These are phyloP conservation scores for Diaporthe ampelina DNA, from an alignment of 2,329 filamentous ascomycete species.

Conservation along the genomic window DNA sequence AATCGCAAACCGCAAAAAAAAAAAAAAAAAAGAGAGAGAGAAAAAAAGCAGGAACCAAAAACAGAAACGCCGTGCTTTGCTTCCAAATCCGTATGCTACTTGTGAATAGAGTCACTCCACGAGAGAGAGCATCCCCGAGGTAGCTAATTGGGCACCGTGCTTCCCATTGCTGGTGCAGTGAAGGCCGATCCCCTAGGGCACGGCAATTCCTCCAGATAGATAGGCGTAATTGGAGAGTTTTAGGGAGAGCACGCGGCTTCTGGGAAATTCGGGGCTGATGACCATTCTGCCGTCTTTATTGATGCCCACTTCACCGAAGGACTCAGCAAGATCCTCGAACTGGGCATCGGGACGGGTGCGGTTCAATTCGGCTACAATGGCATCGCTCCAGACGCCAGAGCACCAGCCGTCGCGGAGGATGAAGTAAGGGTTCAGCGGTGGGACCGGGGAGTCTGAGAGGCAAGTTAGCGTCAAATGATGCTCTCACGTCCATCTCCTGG, in stretches of 20 bases:
- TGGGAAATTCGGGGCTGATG: slow-evolving; percentile 68
- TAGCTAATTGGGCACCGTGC: not conserved
- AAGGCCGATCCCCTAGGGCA: slow-evolving; percentile 42
- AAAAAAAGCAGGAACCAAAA: too few relatives aligned
- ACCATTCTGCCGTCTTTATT: slow-evolving; percentile 72
- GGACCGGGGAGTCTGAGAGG: slow-evolving; percentile 74
- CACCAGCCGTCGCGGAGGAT: slow-evolving; percentile 71
- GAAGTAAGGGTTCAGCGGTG: slow-evolving; percentile 81
- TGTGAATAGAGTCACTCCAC: not conserved
- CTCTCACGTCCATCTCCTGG: not conserved
- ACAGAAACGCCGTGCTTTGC: slow-evolving; percentile 41
- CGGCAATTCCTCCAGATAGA: slow-evolving; percentile 57
- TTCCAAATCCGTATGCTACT: slow-evolving; percentile 31
- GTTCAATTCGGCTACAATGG: slow-evolving; percentile 73
- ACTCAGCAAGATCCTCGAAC: slow-evolving; percentile 75
- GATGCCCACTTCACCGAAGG: slow-evolving; percentile 71
- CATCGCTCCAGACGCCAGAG: slow-evolving; percentile 80
- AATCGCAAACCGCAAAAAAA: slow-evolving; percentile 9
- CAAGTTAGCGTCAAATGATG: not conserved
- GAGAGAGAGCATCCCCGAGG: slow-evolving; percentile 1
- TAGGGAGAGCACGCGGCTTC: slow-evolving; percentile 66
- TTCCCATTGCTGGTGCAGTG: not conserved
- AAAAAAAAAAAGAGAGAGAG: too few relatives aligned
- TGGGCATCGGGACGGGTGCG: slow-evolving; percentile 69
- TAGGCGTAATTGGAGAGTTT: slow-evolving; percentile 71